A percentile compares a stretch with the other conserved stretches of the same genome.
Evolutionary conservation across 306 rosid species (phyloP).

Genomic region (Chamaecrista fasciculata): DNA sequence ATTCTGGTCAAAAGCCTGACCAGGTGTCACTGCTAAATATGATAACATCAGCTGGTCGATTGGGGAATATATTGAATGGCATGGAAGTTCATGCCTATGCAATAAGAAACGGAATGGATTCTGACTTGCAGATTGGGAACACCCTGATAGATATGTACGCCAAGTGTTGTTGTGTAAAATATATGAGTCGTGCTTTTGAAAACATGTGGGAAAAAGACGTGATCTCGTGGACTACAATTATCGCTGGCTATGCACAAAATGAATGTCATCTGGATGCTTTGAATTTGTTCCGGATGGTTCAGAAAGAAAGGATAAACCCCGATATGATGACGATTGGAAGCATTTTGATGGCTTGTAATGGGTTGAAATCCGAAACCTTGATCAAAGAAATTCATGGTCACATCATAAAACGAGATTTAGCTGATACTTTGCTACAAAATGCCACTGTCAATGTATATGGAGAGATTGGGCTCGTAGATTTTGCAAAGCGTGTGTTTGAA

Average conservation of each 20-base stretch:
- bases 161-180: slow-evolving; percentile 49
- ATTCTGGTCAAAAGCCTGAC: slow-evolving; percentile 47
- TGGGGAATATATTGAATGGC: slow-evolving; percentile 51
- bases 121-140: slow-evolving; percentile 59
- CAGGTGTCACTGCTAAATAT: slow-evolving; percentile 57
- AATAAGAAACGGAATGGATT: slow-evolving; percentile 51
- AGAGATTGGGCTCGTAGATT: slow-evolving; percentile 42
- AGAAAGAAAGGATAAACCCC: slow-evolving; percentile 35
- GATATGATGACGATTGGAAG: slow-evolving; percentile 75
- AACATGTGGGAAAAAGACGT: slow-evolving; percentile 47
- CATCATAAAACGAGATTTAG: slow-evolving; percentile 45
- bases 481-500: slow-evolving; percentile 48
- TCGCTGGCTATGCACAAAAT: slow-evolving; percentile 69
- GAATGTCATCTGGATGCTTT: slow-evolving; percentile 42
- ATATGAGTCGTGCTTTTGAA: slow-evolving; percentile 53
- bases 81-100: slow-evolving; percentile 70
- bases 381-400: slow-evolving; percentile 59
- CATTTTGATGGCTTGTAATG: slow-evolving; percentile 52
- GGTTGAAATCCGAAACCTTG: slow-evolving; percentile 39
- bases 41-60: slow-evolving; percentile 57
- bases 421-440: slow-evolving; percentile 57
- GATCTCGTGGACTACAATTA: slow-evolving; percentile 73
- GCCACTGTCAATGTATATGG: slow-evolving; percentile 58
- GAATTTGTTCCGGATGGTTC: slow-evolving; percentile 46
- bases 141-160: slow-evolving; percentile 71